Evolutionary conservation across 2,329 filamentous ascomycete species (phyloP), one percentile per base, ranked within the genome.

Genomic region (Fusarium sp.): DNA sequence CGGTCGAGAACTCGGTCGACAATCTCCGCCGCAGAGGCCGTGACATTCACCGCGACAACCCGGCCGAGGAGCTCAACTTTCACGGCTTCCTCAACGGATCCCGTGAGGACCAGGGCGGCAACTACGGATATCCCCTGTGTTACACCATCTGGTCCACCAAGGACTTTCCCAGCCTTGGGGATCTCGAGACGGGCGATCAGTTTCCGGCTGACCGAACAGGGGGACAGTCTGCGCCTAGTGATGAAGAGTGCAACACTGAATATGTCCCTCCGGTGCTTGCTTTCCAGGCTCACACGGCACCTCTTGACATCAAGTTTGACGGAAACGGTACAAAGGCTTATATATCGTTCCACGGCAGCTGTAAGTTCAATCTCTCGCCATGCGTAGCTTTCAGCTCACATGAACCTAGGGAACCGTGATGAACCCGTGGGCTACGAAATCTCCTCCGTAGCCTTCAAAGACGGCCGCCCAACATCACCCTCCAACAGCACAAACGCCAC

Each of bases 11-110:
- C 81, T 92, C 89, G 2, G 90, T 90, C 10, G 92, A 94, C 80
- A 81, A 92, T 40, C 85, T 94, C 18, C 82, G 82, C 16, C 87
- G 92, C 35, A 81, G 86, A 57, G 88, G 88, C 11, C 74, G 85
- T n/a, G 90, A 93, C 69, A 87, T 94, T 52, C 90, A 93, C 74
- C 81, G 89, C 69, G 86, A 93, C 76, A 95, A 95, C 77, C 93
- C 93, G 0, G 93, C 87, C 18, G 93, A 95, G 79, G 91, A 95
- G 81, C 82, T 95, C 80, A 94, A 95, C 81, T 94, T 90, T 80
- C 89, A 93, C 69, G 92, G 93, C 5, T 88, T 86, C 66, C 83
- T 93, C 56, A 80, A 81, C 69, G 77, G 80, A 16, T 75, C 81
- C 11, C 73, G 73, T 0, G 78, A 73, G 13, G 65, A 79, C 22